phyloP scores from a whole-genome alignment of 805 yeast genomes.

The Candida parachauliodes region DNA sequence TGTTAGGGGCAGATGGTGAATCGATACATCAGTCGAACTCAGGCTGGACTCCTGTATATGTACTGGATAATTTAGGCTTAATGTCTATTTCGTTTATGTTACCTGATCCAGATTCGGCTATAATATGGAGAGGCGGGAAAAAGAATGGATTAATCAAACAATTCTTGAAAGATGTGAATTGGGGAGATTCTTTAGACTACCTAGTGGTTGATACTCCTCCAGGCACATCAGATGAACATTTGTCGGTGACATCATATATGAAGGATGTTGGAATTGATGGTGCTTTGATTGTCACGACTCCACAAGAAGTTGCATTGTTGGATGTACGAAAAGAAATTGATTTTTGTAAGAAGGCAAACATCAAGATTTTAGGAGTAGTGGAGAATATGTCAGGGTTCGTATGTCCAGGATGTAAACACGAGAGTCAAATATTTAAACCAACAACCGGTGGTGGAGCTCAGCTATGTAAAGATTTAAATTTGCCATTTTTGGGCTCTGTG shows the following conservation, averaged over 20 bases:
- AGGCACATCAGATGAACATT: conserved; percentile 96
- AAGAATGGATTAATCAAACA: conserved; percentile 91
- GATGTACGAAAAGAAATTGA: conserved; percentile 96
- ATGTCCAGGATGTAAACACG: conserved; percentile 90
- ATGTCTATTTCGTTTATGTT: conserved; percentile 95
- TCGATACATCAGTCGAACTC: conserved; percentile 81
- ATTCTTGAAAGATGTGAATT: conserved; percentile 88
- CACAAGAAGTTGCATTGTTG: conserved; percentile 92
- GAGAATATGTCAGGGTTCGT: conserved; percentile 99
- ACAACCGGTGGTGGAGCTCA: conserved; percentile 96
- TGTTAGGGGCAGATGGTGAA: conserved; percentile 90
- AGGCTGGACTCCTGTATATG: conserved; percentile 97
- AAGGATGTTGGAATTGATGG: conserved; percentile 93
- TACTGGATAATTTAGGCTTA: conserved; percentile 89
- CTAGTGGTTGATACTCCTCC: conserved; percentile 96
- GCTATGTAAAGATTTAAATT: conserved; percentile 71
- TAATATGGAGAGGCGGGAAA: conserved; percentile 97
- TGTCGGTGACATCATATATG: conserved; percentile 82
- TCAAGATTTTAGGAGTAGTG: conserved; percentile 81
- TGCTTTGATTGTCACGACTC: conserved; percentile 91
- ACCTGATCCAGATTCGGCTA: conserved; percentile 89
- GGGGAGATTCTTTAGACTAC: conserved; percentile 83
- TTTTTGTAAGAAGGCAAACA: conserved; percentile 88
- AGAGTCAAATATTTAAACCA: conserved; percentile 85
- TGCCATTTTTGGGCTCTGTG: conserved; percentile 84